Base-by-base conservation (phyloP, 495 filamentous ascomycete species). In the Platismatia glauca region DNA sequence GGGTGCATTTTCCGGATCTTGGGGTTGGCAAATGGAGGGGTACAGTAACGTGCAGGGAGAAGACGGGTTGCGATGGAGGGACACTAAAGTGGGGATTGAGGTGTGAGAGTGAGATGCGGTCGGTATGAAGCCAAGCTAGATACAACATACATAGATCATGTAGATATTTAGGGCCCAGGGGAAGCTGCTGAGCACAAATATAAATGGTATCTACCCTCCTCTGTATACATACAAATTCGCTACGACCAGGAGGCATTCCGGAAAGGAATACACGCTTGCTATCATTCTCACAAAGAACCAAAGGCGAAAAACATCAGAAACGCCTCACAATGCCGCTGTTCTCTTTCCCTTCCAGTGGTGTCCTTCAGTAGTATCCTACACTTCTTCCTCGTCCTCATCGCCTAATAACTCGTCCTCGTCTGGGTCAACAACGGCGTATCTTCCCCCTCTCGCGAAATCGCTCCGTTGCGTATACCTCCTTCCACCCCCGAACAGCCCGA, bases 331-430 rank as follows among this genome's bases (percentile, higher is more conserved):
- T 64, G 63, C 57, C 31, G 20, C 31, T 41, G 74, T 75, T 31
- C 46, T 39, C 29, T 44, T 50, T 44, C 31, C 9, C 20, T n/a
- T 48, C 29, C 29, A 22, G 16, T 20, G 18, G 29, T 43, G n/a
- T n/a, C n/a, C n/a, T n/a, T n/a, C n/a, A 18, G 34, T 35, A 35
- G 5, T 20, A 34, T 43, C 48, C 76, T 75, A 89, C 56, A 85
- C 82, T 64, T 96, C 92, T 70, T 97, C 94, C 55, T 95, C 94
- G 63, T 94, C 95, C 57, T 95, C 94, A 63, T 90, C 89, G 1
- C 93, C 93, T 31, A 97, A 77, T 69, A 97, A 74, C 75, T 96
- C 91, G 61, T 93, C 93, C 74, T 96, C 94, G 72, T 98, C 94
- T 63, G 90, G 86, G 71, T 91, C 90, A 50, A 95, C 89, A 71